phyloP scores from a whole-genome alignment of 139 green algal genomes.

The Micractinium sp. region DNA sequence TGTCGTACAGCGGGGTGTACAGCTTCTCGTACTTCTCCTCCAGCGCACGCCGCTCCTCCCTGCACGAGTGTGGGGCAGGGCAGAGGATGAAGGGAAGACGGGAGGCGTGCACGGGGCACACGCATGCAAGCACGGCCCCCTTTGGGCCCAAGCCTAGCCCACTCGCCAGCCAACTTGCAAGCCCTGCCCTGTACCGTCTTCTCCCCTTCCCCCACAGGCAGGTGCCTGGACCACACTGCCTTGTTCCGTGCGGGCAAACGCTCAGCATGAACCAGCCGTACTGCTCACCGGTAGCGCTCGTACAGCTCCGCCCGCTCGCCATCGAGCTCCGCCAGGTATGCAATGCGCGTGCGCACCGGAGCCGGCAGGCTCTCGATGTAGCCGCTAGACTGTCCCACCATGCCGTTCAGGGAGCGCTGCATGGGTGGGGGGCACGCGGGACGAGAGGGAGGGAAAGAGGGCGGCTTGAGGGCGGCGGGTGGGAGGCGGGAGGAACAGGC shows the following conservation, averaged over 20 bases:
- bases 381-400: constrained; percentile 61
- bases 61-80: not conserved
- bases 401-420: constrained; percentile 48
- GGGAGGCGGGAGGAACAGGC: not conserved
- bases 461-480: not conserved
- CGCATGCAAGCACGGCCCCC: no score
- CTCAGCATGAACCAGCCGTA: not conserved
- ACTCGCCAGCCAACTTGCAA: no score
- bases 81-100: no score
- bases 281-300: constrained; percentile 53
- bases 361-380: constrained; percentile 62
- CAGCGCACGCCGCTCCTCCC: constrained; percentile 63
- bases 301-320: constrained; percentile 68
- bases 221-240: no score
- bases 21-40: constrained; percentile 75
- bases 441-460: not conserved
- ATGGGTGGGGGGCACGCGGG: no score
- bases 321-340: constrained; percentile 65
- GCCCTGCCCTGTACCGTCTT: no score
- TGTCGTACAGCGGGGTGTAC: constrained; percentile 80
- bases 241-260: no score
- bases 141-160: no score
- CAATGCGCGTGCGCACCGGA: constrained; percentile 48
- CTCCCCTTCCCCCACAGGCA: no score
- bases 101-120: no score